Base-by-base conservation (phyloP, 345 rosid genomes). In the Populus nigra region DNA sequence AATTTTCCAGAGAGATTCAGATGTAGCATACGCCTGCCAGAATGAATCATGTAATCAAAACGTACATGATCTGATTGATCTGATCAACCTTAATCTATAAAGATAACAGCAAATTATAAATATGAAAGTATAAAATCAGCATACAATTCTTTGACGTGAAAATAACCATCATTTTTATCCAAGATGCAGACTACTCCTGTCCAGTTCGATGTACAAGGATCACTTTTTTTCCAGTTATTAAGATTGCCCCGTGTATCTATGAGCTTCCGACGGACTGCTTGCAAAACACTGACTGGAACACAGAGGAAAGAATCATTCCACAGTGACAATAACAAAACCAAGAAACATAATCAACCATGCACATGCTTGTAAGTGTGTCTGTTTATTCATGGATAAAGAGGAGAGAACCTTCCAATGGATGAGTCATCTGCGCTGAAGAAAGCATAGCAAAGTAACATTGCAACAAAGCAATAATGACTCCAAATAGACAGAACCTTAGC, bases 1-100 rank as follows among this genome's bases (percentile, higher is more conserved):
- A 86, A 73, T 67, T 36, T 57, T 73, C 89, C 85, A 7, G 83
- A 73, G 67, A 86, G 87, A 73, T 75, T 82, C 87, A 72, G 62
- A 66, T 82, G 77, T 17, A 86, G 78, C 75, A 84, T n/a, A 74
- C 85, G 85, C 82, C 87, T 82, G 80, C 77, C 65, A 35, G 38
- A 72, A 50, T 13, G 10, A 72, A 31, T 31, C 33, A 33, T 39
- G 53, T 8, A 29, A 72, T 29, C 10, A 8, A 29, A 20, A 17
- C n/a, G 20, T 72, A 0, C 65, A 29, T 53, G 63, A 35, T 22
- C 27, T 38, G 6, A 38, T 22, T 25, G 12, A 41, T 31, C 33
- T 33, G 36, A 33, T 33, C 5, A 33, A 33, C 13, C 20, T 49
- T 29, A 45, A 33, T 39, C 35, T 25, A 8, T 1, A 22, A 49